Percentiles rank a stretch among this genome's conserved stretches.
These are phyloP conservation scores for Solanum sparsipilum DNA, from an alignment of 257 asterid species.

Conservation along the genomic window DNA sequence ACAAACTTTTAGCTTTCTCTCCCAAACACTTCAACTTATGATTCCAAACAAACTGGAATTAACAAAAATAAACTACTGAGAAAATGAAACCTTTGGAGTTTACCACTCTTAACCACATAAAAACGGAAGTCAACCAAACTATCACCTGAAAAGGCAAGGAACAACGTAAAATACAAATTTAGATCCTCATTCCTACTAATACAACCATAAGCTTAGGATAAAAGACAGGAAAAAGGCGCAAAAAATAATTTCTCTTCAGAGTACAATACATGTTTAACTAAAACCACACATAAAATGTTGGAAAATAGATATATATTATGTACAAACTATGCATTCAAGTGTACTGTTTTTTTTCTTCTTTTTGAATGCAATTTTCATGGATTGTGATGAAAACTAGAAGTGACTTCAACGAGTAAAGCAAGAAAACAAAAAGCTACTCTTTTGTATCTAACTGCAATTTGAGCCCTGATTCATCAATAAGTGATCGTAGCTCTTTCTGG, in stretches of 20 bases:
- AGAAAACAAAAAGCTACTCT: not conserved
- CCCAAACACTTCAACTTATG: not conserved
- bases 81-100: not conserved
- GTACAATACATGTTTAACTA: not conserved
- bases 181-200: too few species aligned
- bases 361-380: not conserved
- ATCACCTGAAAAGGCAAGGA: not conserved
- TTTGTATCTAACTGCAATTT: slow-evolving; percentile 17
- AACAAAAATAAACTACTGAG: not conserved
- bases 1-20: not conserved
- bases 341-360: not conserved
- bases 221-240: too few species aligned
- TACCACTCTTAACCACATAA: not conserved
- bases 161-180: too few species aligned
- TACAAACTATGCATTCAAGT: not conserved
- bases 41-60: not conserved
- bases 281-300: not conserved
- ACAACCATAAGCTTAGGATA: too few species aligned
- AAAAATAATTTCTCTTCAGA: too few species aligned
- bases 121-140: not conserved
- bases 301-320: not conserved
- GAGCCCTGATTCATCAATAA: slow-evolving; percentile 39
- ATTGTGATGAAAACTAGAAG: not conserved
- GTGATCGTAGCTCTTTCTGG: slow-evolving; percentile 26
- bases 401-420: not conserved